These are phyloP conservation scores for Leptographium radiaticola DNA, from an alignment of 2,329 filamentous ascomycete species.

Conservation along the genomic window DNA sequence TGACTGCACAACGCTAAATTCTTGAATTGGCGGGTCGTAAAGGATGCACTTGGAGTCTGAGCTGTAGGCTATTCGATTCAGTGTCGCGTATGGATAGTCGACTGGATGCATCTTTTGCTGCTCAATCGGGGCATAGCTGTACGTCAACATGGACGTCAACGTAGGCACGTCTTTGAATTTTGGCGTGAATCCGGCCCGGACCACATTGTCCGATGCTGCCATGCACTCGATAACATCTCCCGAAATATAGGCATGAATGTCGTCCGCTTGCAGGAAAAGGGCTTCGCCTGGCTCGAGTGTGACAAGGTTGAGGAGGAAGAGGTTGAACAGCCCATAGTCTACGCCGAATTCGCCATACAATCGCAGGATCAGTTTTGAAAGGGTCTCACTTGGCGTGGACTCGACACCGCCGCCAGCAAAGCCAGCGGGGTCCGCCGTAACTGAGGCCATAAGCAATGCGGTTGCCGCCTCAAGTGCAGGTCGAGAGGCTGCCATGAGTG, in stretches of 20 bases:
- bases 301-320: conserved; percentile 96
- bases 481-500: conserved; percentile 65
- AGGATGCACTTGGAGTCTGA: conserved; percentile 59
- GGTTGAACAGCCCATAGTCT: conserved; percentile 86
- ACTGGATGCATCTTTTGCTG: conserved; percentile 85
- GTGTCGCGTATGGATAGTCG: conserved; percentile 73
- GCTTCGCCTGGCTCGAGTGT: conserved; percentile 79
- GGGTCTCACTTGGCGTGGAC: conserved; percentile 53
- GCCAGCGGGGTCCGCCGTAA: conserved; percentile 39
- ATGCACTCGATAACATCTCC: conserved; percentile 98
- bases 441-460: conserved; percentile 56
- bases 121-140: conserved; percentile 85
- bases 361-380: conserved; percentile 64
- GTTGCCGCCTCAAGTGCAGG: conserved; percentile 51
- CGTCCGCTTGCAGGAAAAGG: conserved; percentile 90
- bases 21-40: conserved; percentile 93
- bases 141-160: conserved; percentile 82
- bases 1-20: conserved; percentile 81
- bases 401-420: conserved; percentile 63
- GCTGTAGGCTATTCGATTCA: conserved; percentile 73
- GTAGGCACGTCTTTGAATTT: conserved; percentile 97
- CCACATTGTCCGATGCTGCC: conserved; percentile 97
- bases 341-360: conserved; percentile 74
- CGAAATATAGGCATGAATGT: conserved; percentile 90
- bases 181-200: conserved; percentile 91